A percentile compares a stretch with the other conserved stretches of the same genome.
Conservation (phyloP, 1,139 yeast species). For the Saccharomyces hybrid region DNA sequence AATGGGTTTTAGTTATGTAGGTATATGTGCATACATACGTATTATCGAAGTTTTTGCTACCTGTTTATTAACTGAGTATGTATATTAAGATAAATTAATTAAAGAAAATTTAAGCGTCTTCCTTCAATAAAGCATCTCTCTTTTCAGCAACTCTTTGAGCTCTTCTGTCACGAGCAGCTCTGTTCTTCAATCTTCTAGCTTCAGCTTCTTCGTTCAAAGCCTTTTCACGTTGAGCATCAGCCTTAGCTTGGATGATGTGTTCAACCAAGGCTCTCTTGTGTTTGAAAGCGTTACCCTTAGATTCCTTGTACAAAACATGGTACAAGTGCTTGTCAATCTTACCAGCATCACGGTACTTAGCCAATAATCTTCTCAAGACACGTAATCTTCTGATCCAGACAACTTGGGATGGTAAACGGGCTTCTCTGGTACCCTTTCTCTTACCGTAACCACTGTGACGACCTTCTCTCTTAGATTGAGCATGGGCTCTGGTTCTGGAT, state of each 20-base stretch:
- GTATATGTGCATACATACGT: neutral
- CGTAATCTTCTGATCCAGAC: conserved; percentile 99
- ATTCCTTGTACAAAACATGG: conserved; percentile 94
- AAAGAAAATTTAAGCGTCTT: conserved; percentile 33
- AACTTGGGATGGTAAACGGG: conserved; percentile 97
- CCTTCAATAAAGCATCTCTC: conserved; percentile 86
- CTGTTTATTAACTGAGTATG: neutral
- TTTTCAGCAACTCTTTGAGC: conserved; percentile 94
- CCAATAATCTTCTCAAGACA: conserved; percentile 96
- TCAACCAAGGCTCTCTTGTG: conserved; percentile 99
- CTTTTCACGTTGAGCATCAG: conserved; percentile 99
- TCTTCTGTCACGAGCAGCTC: conserved; percentile 99
- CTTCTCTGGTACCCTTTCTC: conserved; percentile 99
- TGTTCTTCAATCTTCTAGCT: conserved; percentile 98
- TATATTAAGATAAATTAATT: neutral
- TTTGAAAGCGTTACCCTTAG: conserved; percentile 99
- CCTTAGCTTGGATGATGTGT: conserved; percentile 99
- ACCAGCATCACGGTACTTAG: conserved; percentile 99
- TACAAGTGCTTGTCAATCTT: conserved; percentile 99
- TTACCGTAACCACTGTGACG: conserved; percentile 99
- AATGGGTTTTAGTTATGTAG: neutral
- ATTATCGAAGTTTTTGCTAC: neutral
- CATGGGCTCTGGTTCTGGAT: conserved; percentile 96
- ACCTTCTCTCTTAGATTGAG: conserved; percentile 96
- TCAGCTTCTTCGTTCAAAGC: conserved; percentile 98